Base-by-base conservation (phyloP, 371 early-diverging fungal species). In the Lichtheimia hyalospora region DNA sequence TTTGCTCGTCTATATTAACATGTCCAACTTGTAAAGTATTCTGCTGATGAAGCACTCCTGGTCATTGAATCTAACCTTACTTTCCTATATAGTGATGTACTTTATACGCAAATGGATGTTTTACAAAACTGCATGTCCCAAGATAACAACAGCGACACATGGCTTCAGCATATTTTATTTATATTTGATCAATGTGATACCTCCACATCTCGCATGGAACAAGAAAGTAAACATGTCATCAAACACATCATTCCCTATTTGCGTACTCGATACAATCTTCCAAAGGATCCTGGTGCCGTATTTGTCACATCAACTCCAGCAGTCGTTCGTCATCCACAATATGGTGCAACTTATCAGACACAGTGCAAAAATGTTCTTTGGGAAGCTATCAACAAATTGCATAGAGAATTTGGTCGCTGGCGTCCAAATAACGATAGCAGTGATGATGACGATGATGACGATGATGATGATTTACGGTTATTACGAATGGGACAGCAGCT, bases 341-440 rank as follows among this genome's bases (percentile, higher is more conserved):
- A 49, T 39, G 18, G 52, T 41, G 23, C 23, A 14, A 25, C 52
- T 15, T 63, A 63, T 49, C 27, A 39, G 24, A 13, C n/a, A 1
- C 52, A 57, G 24, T 63, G 63, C 49, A 49, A 43, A 12, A 52
- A 63, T n/a, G 54, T 58, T 23, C 39, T 63, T 20, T 58, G 34
- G n/a, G 28, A 58, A 40, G 28, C 48, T 18, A 49, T 58, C 15
- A 49, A 52, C 49, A 58, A 49, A 46, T 18, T 54, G 27, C 52
- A 48, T 5, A 58, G 58, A 28, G 40, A 49, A 12, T 40, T 48
- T 15, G 56, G 52, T 20, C 62, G 62, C 50, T 56, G 62, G 42
- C 57, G 57, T 20, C 51, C 62, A 3, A 46, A 44, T 23, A 43
- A 44, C 13, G 53, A 54, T 42, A 54, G 53, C 54, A 54, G 53